These are phyloP conservation scores for Picochlorum costavermella DNA, from an alignment of 139 green algal species.

Conservation along the genomic window DNA sequence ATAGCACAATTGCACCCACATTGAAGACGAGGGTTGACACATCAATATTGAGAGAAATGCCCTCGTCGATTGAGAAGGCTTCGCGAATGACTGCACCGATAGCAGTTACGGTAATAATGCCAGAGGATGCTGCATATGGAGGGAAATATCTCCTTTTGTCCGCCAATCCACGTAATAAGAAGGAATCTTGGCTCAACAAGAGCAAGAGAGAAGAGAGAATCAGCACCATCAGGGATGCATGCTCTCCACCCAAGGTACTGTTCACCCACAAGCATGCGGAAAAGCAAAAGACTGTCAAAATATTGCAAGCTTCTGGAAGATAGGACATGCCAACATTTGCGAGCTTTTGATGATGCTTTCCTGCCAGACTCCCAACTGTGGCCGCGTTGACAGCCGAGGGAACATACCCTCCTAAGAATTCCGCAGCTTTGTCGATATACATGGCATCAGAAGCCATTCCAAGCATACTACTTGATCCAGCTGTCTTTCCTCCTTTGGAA, in stretches of 20 bases:
- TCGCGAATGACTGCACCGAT: neutral
- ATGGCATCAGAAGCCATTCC: neutral
- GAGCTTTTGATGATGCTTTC: conserved; percentile 28
- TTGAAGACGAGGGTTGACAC: neutral
- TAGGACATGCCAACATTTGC: conserved; percentile 33
- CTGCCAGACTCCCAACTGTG: neutral
- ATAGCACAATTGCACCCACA: neutral
- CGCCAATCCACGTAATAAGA: conserved; percentile 51
- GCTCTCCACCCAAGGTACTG: conserved; percentile 24
- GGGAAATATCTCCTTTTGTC: conserved; percentile 63
- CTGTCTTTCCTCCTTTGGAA: neutral
- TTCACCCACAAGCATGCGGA: conserved; percentile 61
- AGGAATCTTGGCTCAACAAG: conserved; percentile 66
- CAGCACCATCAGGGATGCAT: conserved; percentile 16
- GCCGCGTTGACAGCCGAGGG: conserved; percentile 10
- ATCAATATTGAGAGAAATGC: neutral
- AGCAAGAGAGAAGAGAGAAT: conserved; percentile 72
- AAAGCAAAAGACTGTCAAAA: conserved; percentile 61
- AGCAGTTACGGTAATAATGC: neutral
- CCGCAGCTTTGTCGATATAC: conserved; percentile 20
- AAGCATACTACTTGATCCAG: neutral
- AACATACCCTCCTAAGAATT: conserved; percentile 42
- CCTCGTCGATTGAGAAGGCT: neutral
- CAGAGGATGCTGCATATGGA: conserved; percentile 21
- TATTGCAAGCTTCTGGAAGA: conserved; percentile 61